Base-by-base conservation (phyloP, 768 basidiomycete species). In the Suillus alpinus region DNA sequence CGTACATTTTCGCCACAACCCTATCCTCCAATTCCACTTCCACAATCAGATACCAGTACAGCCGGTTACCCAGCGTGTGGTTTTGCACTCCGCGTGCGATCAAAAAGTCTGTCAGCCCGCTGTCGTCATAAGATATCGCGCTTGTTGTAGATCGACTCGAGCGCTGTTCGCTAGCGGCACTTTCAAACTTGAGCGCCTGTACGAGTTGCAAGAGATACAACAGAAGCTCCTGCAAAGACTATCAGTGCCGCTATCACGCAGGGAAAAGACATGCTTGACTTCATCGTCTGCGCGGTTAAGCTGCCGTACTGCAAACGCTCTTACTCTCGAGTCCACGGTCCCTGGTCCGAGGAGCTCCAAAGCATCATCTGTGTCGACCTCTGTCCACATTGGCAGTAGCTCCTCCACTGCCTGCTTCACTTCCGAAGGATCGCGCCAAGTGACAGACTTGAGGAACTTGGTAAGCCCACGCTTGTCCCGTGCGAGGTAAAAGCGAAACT, bases 1-100 rank as follows among this genome's bases (percentile, higher is more conserved):
- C 93, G 66, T 95, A 98, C 91, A 96, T 94, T 78, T 94, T 95
- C 4, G 92, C 91, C 71, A 93, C 86, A 26, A 86, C 79, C 62
- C 87, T 86, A 69, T 95, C 93, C 68, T 95, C 92, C 16, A 37
- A 39, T 23, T 93, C 92, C 18, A 94, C 88, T 71, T 98, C 97
- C 4, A 98, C 95, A 86, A 95, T 94, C 59, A 98, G 86, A 68
- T 98, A 99, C 97, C 97, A 98, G 71, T 96, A 91, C 64, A 98
- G 79, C 29, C 92, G 82, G 67, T 98, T 98, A 0, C 95, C 97
- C 2, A 99, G 78, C 0, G 96, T 82, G 2, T 80, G 80, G 68
- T 96, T 96, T 64, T 83, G 79, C 13, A 94, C 92, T 18, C 92
- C 93, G 23, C 95, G 84, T 6, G 84, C 75, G 56, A 98, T 92